Percentiles rank a stretch among this genome's conserved stretches.
Evolutionary conservation across 2,329 filamentous ascomycete genomes (phyloP).

Genomic region (Blumeria graminis): DNA sequence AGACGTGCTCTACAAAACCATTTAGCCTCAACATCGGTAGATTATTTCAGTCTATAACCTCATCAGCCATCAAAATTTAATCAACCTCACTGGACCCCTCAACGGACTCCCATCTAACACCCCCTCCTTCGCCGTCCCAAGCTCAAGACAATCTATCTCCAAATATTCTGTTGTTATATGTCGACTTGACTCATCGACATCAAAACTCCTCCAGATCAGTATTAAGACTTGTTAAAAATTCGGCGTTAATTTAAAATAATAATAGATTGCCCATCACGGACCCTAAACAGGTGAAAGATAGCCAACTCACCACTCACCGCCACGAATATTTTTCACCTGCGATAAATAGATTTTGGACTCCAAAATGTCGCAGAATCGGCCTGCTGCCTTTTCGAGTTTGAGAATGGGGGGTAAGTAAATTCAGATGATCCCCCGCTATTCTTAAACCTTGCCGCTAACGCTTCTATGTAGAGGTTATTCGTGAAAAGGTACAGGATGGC

Average conservation of each 20-base stretch:
- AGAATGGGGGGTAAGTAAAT: slow-evolving; percentile 74
- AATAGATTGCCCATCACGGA: slow-evolving; percentile 28
- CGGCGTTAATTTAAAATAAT: slow-evolving; percentile 1
- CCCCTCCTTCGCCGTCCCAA: slow-evolving; percentile 6
- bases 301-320: slow-evolving; percentile 22
- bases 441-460: slow-evolving; percentile 18
- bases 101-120: slow-evolving; percentile 7
- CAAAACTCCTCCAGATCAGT: neutral
- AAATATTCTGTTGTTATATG: neutral
- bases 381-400: slow-evolving; percentile 66
- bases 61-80: neutral
- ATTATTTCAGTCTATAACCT: neutral
- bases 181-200: neutral
- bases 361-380: slow-evolving; percentile 71
- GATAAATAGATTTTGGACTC: slow-evolving; percentile 16
- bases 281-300: slow-evolving; percentile 18
- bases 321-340: slow-evolving; percentile 18
- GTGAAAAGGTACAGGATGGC: slow-evolving; percentile 97
- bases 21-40: neutral
- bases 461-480: slow-evolving; percentile 47
- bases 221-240: neutral
- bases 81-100: neutral
- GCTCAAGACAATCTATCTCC: slow-evolving; percentile 2
- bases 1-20: neutral
- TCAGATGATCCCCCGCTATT: slow-evolving; percentile 9